Evolutionary conservation across 1,139 yeast genomes (phyloP).

Genomic region (Candida pseudoviswanathii): DNA sequence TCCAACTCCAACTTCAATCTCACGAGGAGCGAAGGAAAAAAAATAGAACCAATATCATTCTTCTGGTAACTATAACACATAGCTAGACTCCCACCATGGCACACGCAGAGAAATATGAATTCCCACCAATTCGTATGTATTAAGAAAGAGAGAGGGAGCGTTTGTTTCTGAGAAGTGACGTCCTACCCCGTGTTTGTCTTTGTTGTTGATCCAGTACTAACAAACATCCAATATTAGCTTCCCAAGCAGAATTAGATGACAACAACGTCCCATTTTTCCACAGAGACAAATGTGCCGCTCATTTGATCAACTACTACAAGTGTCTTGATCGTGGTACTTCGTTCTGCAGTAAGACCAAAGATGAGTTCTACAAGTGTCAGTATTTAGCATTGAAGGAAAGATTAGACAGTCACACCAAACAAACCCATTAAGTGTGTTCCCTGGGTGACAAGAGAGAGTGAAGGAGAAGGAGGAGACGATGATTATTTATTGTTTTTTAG

Average conservation of each 20-base stretch:
- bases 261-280: conserved; percentile 48
- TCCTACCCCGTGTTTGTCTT: background rate
- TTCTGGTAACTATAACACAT: background rate
- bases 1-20: background rate
- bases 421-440: conserved; percentile 12
- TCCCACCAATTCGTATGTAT: conserved; percentile 31
- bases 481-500: background rate
- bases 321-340: conserved; percentile 51
- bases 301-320: conserved; percentile 46
- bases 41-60: background rate
- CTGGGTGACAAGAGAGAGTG: background rate
- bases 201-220: conserved; percentile 10
- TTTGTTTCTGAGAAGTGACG: too few species aligned
- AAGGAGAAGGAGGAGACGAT: background rate
- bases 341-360: conserved; percentile 45
- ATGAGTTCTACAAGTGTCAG: conserved; percentile 51
- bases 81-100: conserved; percentile 9
- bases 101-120: conserved; percentile 22
- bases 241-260: conserved; percentile 46
- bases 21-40: background rate
- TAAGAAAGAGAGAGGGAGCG: background rate
- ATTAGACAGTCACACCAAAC: conserved; percentile 29
- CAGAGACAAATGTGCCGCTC: conserved; percentile 52
- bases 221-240: conserved; percentile 13
- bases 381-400: conserved; percentile 48